phyloP scores from a whole-genome alignment of 805 yeast species.

The Cyberlindnera mrakii region DNA sequence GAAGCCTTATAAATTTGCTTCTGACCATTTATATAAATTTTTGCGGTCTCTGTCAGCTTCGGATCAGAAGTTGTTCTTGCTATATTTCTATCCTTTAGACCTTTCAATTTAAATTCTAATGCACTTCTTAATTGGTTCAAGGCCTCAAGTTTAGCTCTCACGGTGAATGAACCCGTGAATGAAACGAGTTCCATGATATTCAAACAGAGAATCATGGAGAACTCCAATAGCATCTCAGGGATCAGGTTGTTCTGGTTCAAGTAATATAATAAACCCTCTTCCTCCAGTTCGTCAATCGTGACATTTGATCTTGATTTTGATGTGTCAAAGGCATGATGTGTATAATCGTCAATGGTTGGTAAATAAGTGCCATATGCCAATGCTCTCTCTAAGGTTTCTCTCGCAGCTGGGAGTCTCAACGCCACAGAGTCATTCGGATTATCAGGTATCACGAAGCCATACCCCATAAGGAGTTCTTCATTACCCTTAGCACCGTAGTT shows the following conservation, averaged over 20 bases:
- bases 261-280: conserved; percentile 28
- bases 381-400: conserved; percentile 24
- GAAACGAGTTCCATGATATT: conserved; percentile 29
- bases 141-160: conserved; percentile 55
- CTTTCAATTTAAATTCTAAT: conserved; percentile 40
- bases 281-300: conserved; percentile 13
- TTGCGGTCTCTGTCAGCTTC: conserved; percentile 26
- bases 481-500: conserved; percentile 91
- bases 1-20: conserved; percentile 37
- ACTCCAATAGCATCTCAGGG: conserved; percentile 22
- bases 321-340: conserved; percentile 30
- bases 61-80: conserved; percentile 8
- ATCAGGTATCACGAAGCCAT: conserved; percentile 53
- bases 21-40: conserved; percentile 46
- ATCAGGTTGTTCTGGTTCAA: conserved; percentile 22
- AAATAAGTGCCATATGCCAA: conserved; percentile 30
- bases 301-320: conserved; percentile 8
- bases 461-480: conserved; percentile 77
- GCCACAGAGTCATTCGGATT: conserved; percentile 62
- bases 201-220: conserved; percentile 25
- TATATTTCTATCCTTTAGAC: conserved; percentile 10
- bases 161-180: conserved; percentile 24
- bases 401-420: conserved; percentile 48
- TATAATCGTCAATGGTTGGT: conserved; percentile 34
- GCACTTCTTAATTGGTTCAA: conserved; percentile 49